Evolutionary conservation across 1,284 basidiomycete species (phyloP).

Genomic region (Lignosus rhinocerotis): DNA sequence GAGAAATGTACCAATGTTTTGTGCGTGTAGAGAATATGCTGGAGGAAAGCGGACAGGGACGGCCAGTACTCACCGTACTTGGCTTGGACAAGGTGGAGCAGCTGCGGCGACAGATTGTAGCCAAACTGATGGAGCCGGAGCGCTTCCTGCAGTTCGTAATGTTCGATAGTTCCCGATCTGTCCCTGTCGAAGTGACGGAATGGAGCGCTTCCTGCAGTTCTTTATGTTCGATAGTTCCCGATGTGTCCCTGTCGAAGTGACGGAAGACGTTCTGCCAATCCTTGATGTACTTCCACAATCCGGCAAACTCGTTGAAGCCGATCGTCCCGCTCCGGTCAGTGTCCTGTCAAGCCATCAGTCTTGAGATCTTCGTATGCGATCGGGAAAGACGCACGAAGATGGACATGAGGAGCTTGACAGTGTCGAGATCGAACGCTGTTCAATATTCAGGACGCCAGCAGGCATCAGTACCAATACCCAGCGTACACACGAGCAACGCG

Average conservation of each 20-base stretch:
- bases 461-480: background rate
- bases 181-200: conserved; percentile 80
- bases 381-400: conserved; percentile 61
- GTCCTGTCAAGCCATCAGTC: conserved; percentile 44
- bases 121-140: conserved; percentile 73
- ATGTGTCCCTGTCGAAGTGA: conserved; percentile 76
- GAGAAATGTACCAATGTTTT: background rate
- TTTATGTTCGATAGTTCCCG: conserved; percentile 68
- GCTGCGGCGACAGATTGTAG: conserved; percentile 63
- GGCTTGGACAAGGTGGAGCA: conserved; percentile 60
- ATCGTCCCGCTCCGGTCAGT: conserved; percentile 74
- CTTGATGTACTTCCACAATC: conserved; percentile 82
- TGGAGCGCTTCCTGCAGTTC: conserved; percentile 70
- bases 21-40: background rate
- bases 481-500: background rate
- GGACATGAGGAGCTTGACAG: conserved; percentile 79
- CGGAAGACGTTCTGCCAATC: conserved; percentile 83
- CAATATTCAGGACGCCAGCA: conserved; percentile 26
- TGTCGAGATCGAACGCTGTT: conserved; percentile 78
- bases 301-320: conserved; percentile 76
- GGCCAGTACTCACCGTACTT: conserved; percentile 59
- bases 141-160: conserved; percentile 61
- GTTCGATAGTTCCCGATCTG: conserved; percentile 73
- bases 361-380: too few species aligned
- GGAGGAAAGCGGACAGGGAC: background rate